Evolutionary conservation across 768 basidiomycete species (phyloP).

Genomic region (Hirschioporus abietinus): DNA sequence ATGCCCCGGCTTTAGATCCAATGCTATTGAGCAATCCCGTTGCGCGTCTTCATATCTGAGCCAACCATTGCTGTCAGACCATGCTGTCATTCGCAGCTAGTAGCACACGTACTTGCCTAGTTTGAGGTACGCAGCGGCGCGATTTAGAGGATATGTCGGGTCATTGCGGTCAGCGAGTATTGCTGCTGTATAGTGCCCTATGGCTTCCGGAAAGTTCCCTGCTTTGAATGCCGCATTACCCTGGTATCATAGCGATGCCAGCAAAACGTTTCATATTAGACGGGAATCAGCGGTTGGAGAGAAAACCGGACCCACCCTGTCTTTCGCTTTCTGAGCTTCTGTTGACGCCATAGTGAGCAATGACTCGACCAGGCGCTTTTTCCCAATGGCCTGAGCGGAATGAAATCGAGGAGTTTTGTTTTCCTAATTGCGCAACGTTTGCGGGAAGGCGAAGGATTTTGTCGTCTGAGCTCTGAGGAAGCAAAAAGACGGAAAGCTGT

Average conservation of each 20-base stretch:
- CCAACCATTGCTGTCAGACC: background rate
- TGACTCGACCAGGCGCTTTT: background rate
- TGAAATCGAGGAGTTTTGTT: background rate
- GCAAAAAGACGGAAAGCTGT: background rate
- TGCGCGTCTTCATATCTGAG: slow-evolving; percentile 73
- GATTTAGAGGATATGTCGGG: slow-evolving; percentile 78
- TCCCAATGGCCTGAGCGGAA: background rate
- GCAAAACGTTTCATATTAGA: background rate
- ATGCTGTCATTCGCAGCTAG: background rate
- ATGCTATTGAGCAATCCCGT: slow-evolving; percentile 67
- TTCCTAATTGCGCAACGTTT: background rate
- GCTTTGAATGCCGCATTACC: slow-evolving; percentile 85
- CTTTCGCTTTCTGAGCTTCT: slow-evolving; percentile 29
- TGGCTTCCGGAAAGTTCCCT: slow-evolving; percentile 69
- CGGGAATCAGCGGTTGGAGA: background rate
- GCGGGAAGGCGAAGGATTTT: background rate
- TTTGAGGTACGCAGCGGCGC: slow-evolving; percentile 90
- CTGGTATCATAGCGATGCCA: slow-evolving; percentile 32
- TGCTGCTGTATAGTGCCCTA: slow-evolving; percentile 85
- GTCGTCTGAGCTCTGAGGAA: background rate
- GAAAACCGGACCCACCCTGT: slow-evolving; percentile 18
- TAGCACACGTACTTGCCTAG: slow-evolving; percentile 79
- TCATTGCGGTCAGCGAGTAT: slow-evolving; percentile 66
- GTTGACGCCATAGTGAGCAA: slow-evolving; percentile 27
- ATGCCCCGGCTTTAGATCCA: slow-evolving; percentile 51